Evolutionary conservation across 2,329 filamentous ascomycete species (phyloP).

Genomic region (Monosporascus cannonballus): DNA sequence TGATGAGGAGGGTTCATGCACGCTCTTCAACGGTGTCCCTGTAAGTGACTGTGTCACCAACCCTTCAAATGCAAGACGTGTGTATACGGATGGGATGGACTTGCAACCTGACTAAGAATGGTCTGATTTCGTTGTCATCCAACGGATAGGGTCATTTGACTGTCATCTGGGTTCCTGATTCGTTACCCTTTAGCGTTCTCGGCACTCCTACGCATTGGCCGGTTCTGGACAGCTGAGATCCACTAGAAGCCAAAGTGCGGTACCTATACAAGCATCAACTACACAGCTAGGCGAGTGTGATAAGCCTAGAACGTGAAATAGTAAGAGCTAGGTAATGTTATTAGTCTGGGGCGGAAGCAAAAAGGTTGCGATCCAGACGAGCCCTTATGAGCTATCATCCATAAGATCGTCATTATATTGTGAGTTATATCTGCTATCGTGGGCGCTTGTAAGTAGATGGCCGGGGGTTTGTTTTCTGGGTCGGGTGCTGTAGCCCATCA

Average conservation of each 20-base stretch:
- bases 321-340: not conserved
- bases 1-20: not conserved
- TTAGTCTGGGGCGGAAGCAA: not conserved
- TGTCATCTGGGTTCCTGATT: not conserved
- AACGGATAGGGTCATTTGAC: not conserved
- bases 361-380: not conserved
- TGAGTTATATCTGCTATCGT: not conserved
- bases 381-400: not conserved
- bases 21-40: not conserved
- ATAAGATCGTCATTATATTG: not conserved
- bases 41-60: not conserved
- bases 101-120: not conserved
- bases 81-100: not conserved
- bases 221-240: not conserved
- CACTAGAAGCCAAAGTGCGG: not conserved
- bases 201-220: not conserved
- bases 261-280: not conserved
- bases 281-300: not conserved
- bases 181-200: not conserved
- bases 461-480: not conserved
- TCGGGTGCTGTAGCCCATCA: too few relatives aligned
- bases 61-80: not conserved
- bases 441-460: not conserved
- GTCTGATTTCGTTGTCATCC: not conserved
- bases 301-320: not conserved